Evolutionary conservation across 1,284 basidiomycete genomes (phyloP), one percentile per base, ranked within the genome.

Genomic region (Tilletia walkeri): DNA sequence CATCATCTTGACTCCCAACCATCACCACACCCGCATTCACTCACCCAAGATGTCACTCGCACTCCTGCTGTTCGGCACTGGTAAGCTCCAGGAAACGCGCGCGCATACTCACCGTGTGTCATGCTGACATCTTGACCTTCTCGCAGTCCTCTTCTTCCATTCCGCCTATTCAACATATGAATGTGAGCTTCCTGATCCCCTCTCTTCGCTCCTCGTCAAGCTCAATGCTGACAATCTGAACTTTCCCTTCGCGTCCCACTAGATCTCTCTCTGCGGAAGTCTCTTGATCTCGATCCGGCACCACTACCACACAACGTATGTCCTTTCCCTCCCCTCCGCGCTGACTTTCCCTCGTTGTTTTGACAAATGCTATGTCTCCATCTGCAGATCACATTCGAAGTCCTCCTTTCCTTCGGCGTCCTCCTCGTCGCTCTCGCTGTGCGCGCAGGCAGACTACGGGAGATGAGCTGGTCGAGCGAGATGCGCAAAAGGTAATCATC

Each of bases 101-200:
- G 24, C 41, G 41, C 41, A 45, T 45, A 14, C 6, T 7, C 41
- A 45, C 14, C 6, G 41, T 14, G 14, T 45, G 14, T 7, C 41
- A 45, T 45, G 14, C 41, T 9, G 41, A 9, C 41, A 45, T 12
- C 41, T 12, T 45, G 6, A 5, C 41, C 50, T 18, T 53, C 50
- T 39, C 34, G 14, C 50, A 73, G 72, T 69, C 4, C 67, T 73
- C 1, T 73, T 73, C 54, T 65, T 68, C n/a, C 72, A 73, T 56
- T 68, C 70, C 9, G 70, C 72, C 6, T 73, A 69, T 66, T 73
- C 72, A 50, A 69, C 68, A 6, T 73, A 71, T 16, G 72, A 73
- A 59, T 69, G 72, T 73, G 56, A 12, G 72, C 63, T 45, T 7
- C 41, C 41, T 12, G 5, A 5, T 45, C 41, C 12, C 41, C 41